Evolutionary conservation across 2,329 filamentous ascomycete genomes (phyloP).

Genomic region (Colletotrichum sojae): DNA sequence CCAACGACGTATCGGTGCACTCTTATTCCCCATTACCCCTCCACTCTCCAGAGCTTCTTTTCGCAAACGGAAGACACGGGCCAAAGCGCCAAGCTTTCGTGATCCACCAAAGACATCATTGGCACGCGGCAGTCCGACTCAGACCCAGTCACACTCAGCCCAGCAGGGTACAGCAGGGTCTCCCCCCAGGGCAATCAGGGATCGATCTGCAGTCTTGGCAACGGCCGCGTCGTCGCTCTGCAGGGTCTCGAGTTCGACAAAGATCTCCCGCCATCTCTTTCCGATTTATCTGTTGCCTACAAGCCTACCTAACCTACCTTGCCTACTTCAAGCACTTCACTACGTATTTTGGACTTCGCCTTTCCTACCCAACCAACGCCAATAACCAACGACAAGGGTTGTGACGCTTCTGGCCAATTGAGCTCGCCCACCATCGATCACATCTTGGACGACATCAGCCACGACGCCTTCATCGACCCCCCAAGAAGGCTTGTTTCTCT

Average conservation of each 20-base stretch:
- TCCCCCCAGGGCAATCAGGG: background rate
- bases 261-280: constrained; percentile 26
- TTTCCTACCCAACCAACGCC: background rate
- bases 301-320: too few species aligned
- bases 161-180: constrained; percentile 8
- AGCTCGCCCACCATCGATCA: background rate
- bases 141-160: constrained; percentile 19
- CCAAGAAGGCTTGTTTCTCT: background rate
- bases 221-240: constrained; percentile 28
- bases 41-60: background rate
- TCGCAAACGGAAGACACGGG: constrained; percentile 21
- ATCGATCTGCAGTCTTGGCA: constrained; percentile 39
- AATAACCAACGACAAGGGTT: constrained; percentile 8
- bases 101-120: constrained; percentile 26
- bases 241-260: constrained; percentile 23
- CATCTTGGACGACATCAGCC: constrained; percentile 1
- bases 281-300: constrained; percentile 1
- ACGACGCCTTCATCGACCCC: constrained; percentile 6
- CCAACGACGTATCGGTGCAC: background rate
- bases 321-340: too few species aligned
- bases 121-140: constrained; percentile 18
- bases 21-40: background rate
- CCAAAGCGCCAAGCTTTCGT: constrained; percentile 20
- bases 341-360: too few species aligned
- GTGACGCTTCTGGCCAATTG: background rate